phyloP scores from a whole-genome alignment of 2,329 filamentous ascomycete genomes.

The Plectosphaerella cucumerina region DNA sequence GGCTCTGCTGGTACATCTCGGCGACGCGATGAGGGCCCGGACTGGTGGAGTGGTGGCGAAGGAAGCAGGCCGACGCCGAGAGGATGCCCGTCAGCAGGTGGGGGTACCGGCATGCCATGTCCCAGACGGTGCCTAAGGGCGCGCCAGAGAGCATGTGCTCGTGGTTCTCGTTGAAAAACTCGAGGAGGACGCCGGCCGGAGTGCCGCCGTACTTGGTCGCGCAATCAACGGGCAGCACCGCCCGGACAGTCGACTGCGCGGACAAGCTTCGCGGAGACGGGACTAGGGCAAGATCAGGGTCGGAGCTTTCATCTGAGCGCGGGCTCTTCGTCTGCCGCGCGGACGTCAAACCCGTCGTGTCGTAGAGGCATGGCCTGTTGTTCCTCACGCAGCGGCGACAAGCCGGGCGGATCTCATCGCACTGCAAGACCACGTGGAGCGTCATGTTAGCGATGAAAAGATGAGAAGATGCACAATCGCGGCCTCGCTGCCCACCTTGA shows the following conservation, averaged over 20 bases:
- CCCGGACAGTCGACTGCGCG: slow-evolving; percentile 3
- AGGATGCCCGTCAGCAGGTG: slow-evolving; percentile 17
- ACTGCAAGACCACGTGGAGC: background rate
- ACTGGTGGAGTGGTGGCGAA: slow-evolving; percentile 11
- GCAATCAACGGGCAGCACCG: slow-evolving; percentile 6
- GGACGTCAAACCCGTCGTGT: slow-evolving; percentile 1
- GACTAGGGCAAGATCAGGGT: background rate
- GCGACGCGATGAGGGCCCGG: slow-evolving; percentile 10
- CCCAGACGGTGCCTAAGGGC: slow-evolving; percentile 6
- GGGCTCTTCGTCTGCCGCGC: background rate
- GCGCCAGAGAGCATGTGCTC: slow-evolving; percentile 8
- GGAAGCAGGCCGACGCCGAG: slow-evolving; percentile 17
- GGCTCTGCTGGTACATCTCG: slow-evolving; percentile 17
- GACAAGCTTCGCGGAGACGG: slow-evolving; percentile 2
- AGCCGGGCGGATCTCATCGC: slow-evolving; percentile 14
- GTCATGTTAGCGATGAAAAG: background rate
- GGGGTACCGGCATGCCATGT: slow-evolving; percentile 7
- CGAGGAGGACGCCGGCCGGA: slow-evolving; percentile 11
- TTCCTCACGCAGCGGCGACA: slow-evolving; percentile 16
- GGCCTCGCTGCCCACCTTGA: background rate
- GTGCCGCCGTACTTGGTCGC: slow-evolving; percentile 10
- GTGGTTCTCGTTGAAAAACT: slow-evolving; percentile 11
- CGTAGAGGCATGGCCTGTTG: slow-evolving; percentile 10
- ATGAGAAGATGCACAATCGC: background rate
- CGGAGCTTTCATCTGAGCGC: background rate